phyloP scores from a whole-genome alignment of 179 eudicot genomes.

The Spergularia azorica region DNA sequence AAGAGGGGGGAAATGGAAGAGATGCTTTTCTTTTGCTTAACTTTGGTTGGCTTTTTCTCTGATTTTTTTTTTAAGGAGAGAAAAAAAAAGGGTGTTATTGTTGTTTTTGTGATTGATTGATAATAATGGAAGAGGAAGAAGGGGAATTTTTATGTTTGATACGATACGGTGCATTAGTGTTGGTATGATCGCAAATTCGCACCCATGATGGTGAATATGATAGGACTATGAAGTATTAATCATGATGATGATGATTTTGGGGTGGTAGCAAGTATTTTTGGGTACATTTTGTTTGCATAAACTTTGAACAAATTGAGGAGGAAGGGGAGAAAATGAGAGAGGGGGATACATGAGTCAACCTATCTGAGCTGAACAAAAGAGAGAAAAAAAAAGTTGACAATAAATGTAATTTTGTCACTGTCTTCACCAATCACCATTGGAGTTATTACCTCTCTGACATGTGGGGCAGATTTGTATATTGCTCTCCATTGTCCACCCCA shows the following conservation, averaged over 20 bases:
- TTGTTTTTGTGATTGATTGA: conserved; percentile 6
- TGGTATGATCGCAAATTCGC: no score
- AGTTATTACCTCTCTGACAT: conserved; percentile 29
- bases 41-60: conserved; percentile 22
- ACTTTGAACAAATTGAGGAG: background rate
- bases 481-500: conserved; percentile 6
- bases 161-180: no score
- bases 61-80: background rate
- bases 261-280: background rate
- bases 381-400: conserved; percentile 4
- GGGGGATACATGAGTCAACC: conserved; percentile 27
- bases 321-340: conserved; percentile 8
- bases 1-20: no score
- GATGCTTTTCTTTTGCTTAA: conserved; percentile 28
- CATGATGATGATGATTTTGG: no score
- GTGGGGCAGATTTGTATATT: background rate
- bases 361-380: conserved; percentile 3
- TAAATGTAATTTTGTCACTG: conserved; percentile 18
- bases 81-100: background rate
- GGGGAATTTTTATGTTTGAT: background rate
- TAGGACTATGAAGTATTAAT: background rate
- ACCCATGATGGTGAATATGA: background rate
- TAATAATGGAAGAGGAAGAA: background rate
- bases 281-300: background rate
- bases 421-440: conserved; percentile 32